phyloP scores from a whole-genome alignment of 208 protist genomes.

The Novymonas esmeraldas region DNA sequence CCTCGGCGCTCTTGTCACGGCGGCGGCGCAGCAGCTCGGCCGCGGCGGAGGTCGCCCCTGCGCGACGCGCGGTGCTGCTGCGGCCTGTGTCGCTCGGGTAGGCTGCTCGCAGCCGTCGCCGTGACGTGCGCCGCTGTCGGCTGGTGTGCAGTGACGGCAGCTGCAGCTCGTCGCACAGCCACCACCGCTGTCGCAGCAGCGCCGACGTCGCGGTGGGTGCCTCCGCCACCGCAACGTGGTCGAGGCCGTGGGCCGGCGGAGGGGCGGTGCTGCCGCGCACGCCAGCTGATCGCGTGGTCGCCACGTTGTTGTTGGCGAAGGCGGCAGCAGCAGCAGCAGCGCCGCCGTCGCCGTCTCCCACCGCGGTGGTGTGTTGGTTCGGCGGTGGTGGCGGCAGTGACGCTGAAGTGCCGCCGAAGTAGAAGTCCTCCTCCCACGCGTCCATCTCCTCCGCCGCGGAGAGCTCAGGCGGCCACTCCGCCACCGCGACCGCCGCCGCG shows the following conservation, averaged over 20 bases:
- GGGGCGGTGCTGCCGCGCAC: neutral
- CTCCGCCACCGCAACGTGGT: neutral
- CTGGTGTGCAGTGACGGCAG: slow-evolving; percentile 23
- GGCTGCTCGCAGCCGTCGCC: slow-evolving; percentile 13
- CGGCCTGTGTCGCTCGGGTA: slow-evolving; percentile 17
- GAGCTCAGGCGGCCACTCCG: slow-evolving; percentile 29
- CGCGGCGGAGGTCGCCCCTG: slow-evolving; percentile 26
- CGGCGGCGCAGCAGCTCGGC: slow-evolving; percentile 13
- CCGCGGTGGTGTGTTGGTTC: too few species aligned
- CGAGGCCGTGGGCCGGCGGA: too few species aligned
- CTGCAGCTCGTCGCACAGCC: slow-evolving; percentile 7
- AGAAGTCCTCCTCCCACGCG: slow-evolving; percentile 25
- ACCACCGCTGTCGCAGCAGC: slow-evolving; percentile 6
- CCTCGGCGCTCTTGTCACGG: slow-evolving; percentile 3
- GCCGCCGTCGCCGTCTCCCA: too few species aligned
- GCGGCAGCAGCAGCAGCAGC: too few species aligned
- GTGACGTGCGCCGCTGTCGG: slow-evolving; percentile 17
- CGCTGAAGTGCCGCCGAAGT: slow-evolving; percentile 4
- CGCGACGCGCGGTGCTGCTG: slow-evolving; percentile 32
- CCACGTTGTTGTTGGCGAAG: too few species aligned
- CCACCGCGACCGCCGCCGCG: neutral
- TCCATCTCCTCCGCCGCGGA: slow-evolving; percentile 28
- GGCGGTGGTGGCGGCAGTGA: neutral
- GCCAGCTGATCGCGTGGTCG: too few species aligned
- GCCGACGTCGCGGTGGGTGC: neutral